Conservation (phyloP, 345 rosid genomes). For the Eucalyptus curtisii region DNA sequence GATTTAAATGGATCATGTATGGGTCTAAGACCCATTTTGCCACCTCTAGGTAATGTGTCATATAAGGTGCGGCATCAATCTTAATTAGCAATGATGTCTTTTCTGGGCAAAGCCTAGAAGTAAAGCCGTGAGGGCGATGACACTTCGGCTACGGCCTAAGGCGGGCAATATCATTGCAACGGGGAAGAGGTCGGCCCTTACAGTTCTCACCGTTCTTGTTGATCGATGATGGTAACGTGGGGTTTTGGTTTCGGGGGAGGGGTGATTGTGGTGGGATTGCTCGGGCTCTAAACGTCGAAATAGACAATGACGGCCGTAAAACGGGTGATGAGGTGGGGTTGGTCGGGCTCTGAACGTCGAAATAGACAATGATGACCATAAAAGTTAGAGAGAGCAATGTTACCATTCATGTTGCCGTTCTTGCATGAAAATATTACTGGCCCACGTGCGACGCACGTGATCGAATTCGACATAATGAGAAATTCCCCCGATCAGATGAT, state of each 20-base stretch:
- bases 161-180: too few relatives aligned
- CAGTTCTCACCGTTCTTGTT: not conserved
- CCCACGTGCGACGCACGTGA: fast-evolving
- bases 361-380: not conserved
- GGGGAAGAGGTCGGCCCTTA: too few relatives aligned
- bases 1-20: too few relatives aligned
- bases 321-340: not conserved
- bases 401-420: not conserved
- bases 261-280: not conserved
- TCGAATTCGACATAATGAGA: not conserved
- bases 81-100: too few relatives aligned
- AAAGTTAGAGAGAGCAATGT: not conserved
- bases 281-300: not conserved
- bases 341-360: not conserved
- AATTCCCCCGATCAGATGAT: not conserved
- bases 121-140: too few relatives aligned
- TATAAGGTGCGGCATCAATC: too few relatives aligned
- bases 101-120: too few relatives aligned
- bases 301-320: not conserved
- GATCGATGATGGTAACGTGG: not conserved
- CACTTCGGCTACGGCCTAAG: too few relatives aligned
- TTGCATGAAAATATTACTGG: not conserved
- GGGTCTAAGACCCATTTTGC: too few relatives aligned
- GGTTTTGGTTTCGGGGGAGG: not conserved
- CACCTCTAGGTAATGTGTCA: too few relatives aligned